Percentiles rank a stretch among this genome's conserved stretches.
These are phyloP conservation scores for Capsicum baccatum DNA, from an alignment of 257 asterid genomes.

Conservation along the genomic window DNA sequence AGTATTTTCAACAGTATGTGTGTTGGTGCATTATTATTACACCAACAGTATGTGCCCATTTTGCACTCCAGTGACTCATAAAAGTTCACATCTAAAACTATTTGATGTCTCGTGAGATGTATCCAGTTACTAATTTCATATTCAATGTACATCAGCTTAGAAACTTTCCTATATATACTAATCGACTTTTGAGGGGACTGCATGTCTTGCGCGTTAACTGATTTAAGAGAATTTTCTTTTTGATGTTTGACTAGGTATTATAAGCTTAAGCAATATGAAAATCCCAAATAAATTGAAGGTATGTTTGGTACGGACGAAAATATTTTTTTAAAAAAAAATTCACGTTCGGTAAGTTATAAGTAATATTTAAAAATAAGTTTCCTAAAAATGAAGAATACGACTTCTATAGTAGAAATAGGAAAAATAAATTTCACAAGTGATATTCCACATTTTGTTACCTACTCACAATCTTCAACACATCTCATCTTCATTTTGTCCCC, in stretches of 20 bases:
- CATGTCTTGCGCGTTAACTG: background rate
- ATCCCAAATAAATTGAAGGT: background rate
- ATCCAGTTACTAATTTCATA: background rate
- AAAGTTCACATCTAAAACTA: background rate
- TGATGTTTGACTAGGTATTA: background rate
- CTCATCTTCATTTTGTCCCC: too few species aligned
- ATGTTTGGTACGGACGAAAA: background rate
- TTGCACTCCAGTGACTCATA: background rate
- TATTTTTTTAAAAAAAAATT: too few species aligned
- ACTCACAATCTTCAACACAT: too few species aligned
- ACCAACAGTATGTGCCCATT: background rate
- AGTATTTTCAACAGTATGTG: too few species aligned
- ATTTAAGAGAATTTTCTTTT: background rate
- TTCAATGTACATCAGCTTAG: background rate
- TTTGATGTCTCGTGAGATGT: background rate
- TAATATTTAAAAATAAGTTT: too few species aligned
- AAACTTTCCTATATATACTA: background rate
- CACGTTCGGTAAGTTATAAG: too few species aligned
- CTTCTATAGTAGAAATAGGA: too few species aligned
- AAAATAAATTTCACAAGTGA: too few species aligned
- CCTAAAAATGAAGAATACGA: too few species aligned
- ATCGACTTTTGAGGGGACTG: background rate
- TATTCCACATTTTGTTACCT: too few species aligned
- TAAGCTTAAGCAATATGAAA: background rate
- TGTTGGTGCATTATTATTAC: too few species aligned